A percentile compares a stretch with the other conserved stretches of the same genome.
Evolutionary conservation across 2,329 filamentous ascomycete species (phyloP).

Genomic region (Chaetothyriales sp.): DNA sequence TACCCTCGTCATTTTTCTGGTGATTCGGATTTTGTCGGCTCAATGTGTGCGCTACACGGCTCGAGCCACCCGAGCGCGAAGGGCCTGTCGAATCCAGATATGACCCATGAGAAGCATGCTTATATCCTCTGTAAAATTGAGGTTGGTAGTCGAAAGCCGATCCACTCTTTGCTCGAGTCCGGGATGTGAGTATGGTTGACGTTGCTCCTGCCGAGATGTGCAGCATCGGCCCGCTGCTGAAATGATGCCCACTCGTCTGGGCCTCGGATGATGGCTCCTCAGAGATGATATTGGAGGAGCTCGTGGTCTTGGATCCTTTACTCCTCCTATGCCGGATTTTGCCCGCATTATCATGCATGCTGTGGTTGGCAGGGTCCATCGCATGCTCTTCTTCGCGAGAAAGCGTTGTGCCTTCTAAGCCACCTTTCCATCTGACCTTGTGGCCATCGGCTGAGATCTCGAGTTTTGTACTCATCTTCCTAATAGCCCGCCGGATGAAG

Average conservation of each 20-base stretch:
- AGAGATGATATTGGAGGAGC: conserved; percentile 28
- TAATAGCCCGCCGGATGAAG: conserved; percentile 60
- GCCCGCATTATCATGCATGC: conserved; percentile 8
- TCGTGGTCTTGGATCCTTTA: conserved; percentile 36
- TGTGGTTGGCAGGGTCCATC: conserved; percentile 1
- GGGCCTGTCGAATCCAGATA: conserved; percentile 39
- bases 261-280: conserved; percentile 11
- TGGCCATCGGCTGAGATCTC: conserved; percentile 65
- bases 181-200: neutral
- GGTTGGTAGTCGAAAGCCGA: conserved; percentile 28
- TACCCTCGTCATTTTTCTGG: conserved; percentile 43
- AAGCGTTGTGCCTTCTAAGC: conserved; percentile 48
- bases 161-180: neutral
- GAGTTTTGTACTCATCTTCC: conserved; percentile 58
- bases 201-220: conserved; percentile 1
- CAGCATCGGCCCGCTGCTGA: conserved; percentile 3
- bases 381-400: conserved; percentile 40
- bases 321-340: conserved; percentile 33
- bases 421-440: conserved; percentile 68
- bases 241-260: conserved; percentile 2
- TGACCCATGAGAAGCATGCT: conserved; percentile 28
- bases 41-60: conserved; percentile 33
- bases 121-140: conserved; percentile 33
- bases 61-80: conserved; percentile 35
- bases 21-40: conserved; percentile 36